Base-by-base conservation (phyloP, 192 early-diverging fungal genomes). In the Nowakowskiella sp. region DNA sequence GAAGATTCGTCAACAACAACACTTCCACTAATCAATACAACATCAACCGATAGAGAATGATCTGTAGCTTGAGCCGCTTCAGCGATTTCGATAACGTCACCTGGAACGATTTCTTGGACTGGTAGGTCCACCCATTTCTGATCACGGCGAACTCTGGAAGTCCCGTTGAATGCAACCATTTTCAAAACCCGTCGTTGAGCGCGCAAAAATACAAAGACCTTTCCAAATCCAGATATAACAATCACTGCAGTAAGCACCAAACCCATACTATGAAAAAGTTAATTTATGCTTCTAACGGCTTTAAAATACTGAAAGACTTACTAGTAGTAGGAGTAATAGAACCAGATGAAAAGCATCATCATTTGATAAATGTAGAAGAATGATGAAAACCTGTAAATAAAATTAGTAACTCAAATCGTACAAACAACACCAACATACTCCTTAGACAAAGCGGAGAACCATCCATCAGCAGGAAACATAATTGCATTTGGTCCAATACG, bases 1-100 rank as follows among this genome's bases (percentile, higher is more conserved):
- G 77, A 74, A 33, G 73, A 75, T 50, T 90, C 88, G 62, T 90
- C 83, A 21, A 81, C 80, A 16, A 90, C 84, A 0, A 76, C 77
- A 28, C 81, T 78, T 31, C 88, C 88, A 22, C 66, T 56, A 3
- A 88, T 49, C 24, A 90, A 66, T 2, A 83, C 80, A 26, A 73
- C 78, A 46, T 90, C 88, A 32, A 82, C 84, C 26, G 83, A 74
- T 13, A 90, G 44, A 23, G 71, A 59, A 42, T 67, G 59, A 21
- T 63, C 65, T 6, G 70, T 58, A 19, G 51, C 44, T 4, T 78
- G 61, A 10, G 70, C 70, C n/a, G n/a, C n/a, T n/a, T n/a, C n/a
- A 23, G 82, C 66, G 10, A 84, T 68, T 60, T 84, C 82, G 32
- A 86, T 72, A 0, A 88, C 81, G 61, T 88, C 86, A 39, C 86